Conservation (phyloP, 495 filamentous ascomycete genomes). For the Penicillium goetzii region DNA sequence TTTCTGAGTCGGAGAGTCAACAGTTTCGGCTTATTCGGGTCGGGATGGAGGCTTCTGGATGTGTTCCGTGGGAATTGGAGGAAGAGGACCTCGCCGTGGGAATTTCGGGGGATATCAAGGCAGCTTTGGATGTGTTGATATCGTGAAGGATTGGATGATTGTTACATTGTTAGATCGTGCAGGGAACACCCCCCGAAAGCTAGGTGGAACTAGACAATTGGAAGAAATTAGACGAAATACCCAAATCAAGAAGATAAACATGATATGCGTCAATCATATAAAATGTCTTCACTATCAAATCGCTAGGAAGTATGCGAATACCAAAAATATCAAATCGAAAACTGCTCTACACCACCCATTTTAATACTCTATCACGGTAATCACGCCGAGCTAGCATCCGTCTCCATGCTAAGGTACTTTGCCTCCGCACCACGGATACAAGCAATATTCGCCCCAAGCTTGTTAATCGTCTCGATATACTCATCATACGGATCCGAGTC, state of each 20-base stretch:
- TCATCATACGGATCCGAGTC: conserved; percentile 94
- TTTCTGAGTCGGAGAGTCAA: conserved; percentile 16
- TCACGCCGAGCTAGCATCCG: conserved; percentile 17
- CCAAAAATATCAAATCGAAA: background rate
- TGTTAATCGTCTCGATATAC: conserved; percentile 97
- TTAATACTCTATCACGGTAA: background rate
- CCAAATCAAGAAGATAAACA: conserved; percentile 2
- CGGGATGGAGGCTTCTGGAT: background rate
- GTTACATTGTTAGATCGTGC: background rate
- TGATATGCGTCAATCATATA: conserved; percentile 19
- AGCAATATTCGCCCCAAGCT: conserved; percentile 83
- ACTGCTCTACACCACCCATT: conserved; percentile 1
- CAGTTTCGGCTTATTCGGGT: conserved; percentile 2
- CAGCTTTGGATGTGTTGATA: background rate
- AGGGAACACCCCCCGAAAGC: background rate
- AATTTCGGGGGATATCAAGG: conserved; percentile 2
- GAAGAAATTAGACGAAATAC: background rate
- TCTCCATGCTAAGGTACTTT: conserved; percentile 62
- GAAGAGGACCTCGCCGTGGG: background rate
- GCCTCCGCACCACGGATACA: conserved; percentile 85
- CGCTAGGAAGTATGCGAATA: conserved; percentile 17
- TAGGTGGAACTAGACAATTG: background rate
- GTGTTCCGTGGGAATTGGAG: conserved; percentile 2
- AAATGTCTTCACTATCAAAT: conserved; percentile 10
- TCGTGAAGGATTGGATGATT: background rate